Evolutionary conservation across 768 basidiomycete species (phyloP), one percentile per base, ranked within the genome.

Genomic region (Chalciporus chontae): DNA sequence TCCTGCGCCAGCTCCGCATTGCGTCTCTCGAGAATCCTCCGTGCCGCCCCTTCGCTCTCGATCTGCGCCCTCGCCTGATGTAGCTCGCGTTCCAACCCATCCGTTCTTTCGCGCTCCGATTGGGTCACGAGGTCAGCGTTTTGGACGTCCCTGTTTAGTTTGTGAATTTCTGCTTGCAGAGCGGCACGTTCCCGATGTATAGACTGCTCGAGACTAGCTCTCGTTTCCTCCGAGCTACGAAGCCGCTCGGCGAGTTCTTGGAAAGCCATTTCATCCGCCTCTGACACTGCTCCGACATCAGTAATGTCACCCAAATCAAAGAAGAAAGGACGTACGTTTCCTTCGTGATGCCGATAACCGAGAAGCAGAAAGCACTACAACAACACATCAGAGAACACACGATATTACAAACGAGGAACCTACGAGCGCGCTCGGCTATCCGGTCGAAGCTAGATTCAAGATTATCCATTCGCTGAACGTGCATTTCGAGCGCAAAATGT

Each of bases 341-440:
- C 87, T 75, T 38, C 85, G 78, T 49, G 87, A 85, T 27, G 77
- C 73, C 11, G 81, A 78, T 45, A 90, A 60, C 24, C 88, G 74
- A 14, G 90, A 90, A 37, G 84, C 76, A 14, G 90, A 91, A 34
- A 91, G 74, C 31, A 93, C 90, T 91, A 45, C 26, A 47, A 50
- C 24, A 36, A 15, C 44, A 29, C 51, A 51, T n/a, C 53, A 54
- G 34, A 44, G 13, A 43, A 49, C 17, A 38, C 8, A 2, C 15
- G 17, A 34, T 31, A 5, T 4, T 26, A 26, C 5, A 13, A 19
- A 19, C 3, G n/a, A 40, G 1, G 15, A 53, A 58, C 89, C 48
- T 64, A 92, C 92, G 66, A 51, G 89, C 90, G 41, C 87, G 80
- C 63, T 94, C 90, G 3, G 89, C 87, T 58, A 94, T 85, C 54